Percentiles rank a stretch among this genome's conserved stretches.
Conservation (phyloP, 257 asterid species). For the Mentha longifolia region DNA sequence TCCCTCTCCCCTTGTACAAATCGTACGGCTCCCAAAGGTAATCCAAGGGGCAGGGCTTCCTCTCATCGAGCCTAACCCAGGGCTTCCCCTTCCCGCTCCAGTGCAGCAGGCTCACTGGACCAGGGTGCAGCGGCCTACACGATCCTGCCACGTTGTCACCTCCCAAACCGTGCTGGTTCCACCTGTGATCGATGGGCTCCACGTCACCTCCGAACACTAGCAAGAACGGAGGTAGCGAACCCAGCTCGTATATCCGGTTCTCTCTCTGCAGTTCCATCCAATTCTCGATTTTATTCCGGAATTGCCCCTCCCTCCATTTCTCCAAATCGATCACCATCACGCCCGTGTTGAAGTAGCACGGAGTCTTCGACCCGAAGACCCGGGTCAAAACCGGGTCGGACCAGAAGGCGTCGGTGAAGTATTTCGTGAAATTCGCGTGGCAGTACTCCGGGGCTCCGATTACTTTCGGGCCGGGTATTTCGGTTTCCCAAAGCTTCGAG, state of each 20-base stretch:
- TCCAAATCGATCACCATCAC: conserved; percentile 77
- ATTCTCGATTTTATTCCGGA: conserved; percentile 51
- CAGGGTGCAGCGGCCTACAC: conserved; percentile 74
- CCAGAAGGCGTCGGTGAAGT: conserved; percentile 71
- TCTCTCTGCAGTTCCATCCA: conserved; percentile 81
- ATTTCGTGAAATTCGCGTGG: conserved; percentile 70
- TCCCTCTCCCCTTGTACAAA: conserved; percentile 47
- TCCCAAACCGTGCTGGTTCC: conserved; percentile 90
- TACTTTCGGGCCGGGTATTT: conserved; percentile 33
- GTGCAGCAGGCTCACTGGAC: conserved; percentile 78
- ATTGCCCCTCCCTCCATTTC: conserved; percentile 74
- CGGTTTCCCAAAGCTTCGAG: conserved; percentile 53
- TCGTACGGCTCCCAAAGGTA: conserved; percentile 75
- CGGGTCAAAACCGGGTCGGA: conserved; percentile 54
- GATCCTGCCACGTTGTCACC: conserved; percentile 83
- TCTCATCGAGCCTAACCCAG: conserved; percentile 75
- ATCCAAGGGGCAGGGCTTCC: conserved; percentile 74
- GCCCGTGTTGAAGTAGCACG: conserved; percentile 83
- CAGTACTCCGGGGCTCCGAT: conserved; percentile 84
- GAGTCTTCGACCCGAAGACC: conserved; percentile 52
- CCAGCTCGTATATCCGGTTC: conserved; percentile 70
- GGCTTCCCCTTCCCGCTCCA: conserved; percentile 92
- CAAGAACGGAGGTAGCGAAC: conserved; percentile 73
- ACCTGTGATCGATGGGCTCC: conserved; percentile 69
- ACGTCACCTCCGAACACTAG: conserved; percentile 70